Percentiles rank a stretch among this genome's conserved stretches.
Evolutionary conservation across 2,329 filamentous ascomycete genomes (phyloP).

Genomic region (Pleurostoma richardsiae): DNA sequence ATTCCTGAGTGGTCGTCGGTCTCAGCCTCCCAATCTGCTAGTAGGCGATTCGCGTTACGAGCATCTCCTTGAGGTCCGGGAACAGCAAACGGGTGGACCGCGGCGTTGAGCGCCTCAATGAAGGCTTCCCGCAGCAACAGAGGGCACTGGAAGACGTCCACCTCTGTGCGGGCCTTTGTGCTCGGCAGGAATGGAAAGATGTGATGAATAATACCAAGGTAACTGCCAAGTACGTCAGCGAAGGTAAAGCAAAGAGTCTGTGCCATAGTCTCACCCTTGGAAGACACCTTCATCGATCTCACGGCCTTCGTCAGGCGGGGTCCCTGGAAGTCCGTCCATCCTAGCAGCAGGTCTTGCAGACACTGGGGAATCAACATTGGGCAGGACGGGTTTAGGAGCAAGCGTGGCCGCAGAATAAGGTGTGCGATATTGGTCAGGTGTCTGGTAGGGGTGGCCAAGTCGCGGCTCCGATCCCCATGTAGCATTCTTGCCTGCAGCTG

Average conservation of each 20-base stretch:
- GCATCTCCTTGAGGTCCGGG: slow-evolving; percentile 30
- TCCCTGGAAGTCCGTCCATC: not conserved
- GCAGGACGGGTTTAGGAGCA: slow-evolving; percentile 37
- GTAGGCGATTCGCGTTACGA: slow-evolving; percentile 37
- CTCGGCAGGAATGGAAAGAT: slow-evolving; percentile 62
- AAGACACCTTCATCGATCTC: not conserved
- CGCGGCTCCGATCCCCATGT: slow-evolving; percentile 44
- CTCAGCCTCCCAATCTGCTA: slow-evolving; percentile 47
- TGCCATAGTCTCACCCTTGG: slow-evolving; percentile 2
- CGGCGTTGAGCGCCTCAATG: slow-evolving; percentile 54
- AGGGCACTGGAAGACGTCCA: slow-evolving; percentile 51
- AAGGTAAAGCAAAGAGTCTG: not conserved
- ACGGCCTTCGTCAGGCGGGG: not conserved
- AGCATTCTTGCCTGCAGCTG: slow-evolving; percentile 33
- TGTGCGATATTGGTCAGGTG: slow-evolving; percentile 19
- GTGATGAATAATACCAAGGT: slow-evolving; percentile 60
- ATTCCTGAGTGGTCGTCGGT: slow-evolving; percentile 28
- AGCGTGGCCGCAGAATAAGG: slow-evolving; percentile 35
- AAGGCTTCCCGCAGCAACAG: slow-evolving; percentile 58
- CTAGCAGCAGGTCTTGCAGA: not conserved
- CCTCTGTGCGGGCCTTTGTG: slow-evolving; percentile 49
- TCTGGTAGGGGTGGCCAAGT: slow-evolving; percentile 33
- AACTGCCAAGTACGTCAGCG: slow-evolving; percentile 31
- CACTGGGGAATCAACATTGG: slow-evolving; percentile 17
- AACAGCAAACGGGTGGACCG: slow-evolving; percentile 47